Conservation (phyloP, 805 yeast species). For the Cyberlindnera euphorbiae region DNA sequence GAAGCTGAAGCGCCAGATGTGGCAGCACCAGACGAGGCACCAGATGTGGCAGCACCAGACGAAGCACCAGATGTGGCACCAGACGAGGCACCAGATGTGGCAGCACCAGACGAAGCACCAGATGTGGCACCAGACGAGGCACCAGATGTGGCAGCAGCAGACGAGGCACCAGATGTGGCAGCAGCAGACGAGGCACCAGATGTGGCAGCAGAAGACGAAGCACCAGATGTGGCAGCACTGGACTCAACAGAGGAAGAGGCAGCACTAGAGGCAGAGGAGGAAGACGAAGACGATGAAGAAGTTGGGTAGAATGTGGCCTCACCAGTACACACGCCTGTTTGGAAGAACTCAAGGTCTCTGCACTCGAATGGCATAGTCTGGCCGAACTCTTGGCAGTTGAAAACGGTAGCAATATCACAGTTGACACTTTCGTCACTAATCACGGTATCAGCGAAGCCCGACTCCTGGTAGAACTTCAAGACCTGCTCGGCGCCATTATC, state of each 20-base stretch:
- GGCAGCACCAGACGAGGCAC: neutral
- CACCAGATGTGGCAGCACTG: neutral
- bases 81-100: slow-evolving; percentile 1
- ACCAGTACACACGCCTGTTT: neutral
- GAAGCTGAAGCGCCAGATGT: slow-evolving; percentile 1
- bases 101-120: neutral
- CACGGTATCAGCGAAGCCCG: neutral
- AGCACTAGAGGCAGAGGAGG: neutral
- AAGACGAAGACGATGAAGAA: neutral
- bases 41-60: neutral
- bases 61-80: neutral
- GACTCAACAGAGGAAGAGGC: neutral
- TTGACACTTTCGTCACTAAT: neutral
- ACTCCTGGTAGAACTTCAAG: slow-evolving; percentile 10
- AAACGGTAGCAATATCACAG: slow-evolving; percentile 9
- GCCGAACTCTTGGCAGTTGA: slow-evolving; percentile 6
- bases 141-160: slow-evolving; percentile 1
- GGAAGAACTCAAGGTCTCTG: slow-evolving; percentile 3
- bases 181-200: neutral
- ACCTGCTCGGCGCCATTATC: slow-evolving; percentile 1
- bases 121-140: slow-evolving; percentile 1
- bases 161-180: slow-evolving; percentile 1
- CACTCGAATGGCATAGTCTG: slow-evolving; percentile 9
- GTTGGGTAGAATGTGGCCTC: slow-evolving; percentile 1
- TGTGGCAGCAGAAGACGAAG: neutral